These are phyloP conservation scores for Candida easanensis DNA, from an alignment of 805 yeast genomes.

Conservation along the genomic window DNA sequence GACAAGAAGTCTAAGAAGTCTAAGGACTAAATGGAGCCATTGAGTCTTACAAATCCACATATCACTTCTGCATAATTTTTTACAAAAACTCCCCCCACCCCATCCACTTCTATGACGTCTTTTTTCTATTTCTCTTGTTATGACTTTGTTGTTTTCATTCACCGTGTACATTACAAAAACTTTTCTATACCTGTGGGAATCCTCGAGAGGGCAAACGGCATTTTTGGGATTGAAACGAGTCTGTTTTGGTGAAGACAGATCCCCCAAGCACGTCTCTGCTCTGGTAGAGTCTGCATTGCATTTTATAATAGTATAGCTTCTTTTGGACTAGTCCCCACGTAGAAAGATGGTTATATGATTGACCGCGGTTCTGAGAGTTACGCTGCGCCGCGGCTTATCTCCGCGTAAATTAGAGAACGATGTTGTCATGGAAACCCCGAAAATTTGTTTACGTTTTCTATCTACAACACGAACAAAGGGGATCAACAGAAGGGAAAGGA, in stretches of 20 bases:
- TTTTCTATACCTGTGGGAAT: slow-evolving; percentile 1
- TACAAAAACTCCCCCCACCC: not conserved
- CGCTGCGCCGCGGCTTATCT: no score
- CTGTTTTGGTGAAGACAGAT: not conserved
- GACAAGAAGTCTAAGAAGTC: slow-evolving; percentile 28
- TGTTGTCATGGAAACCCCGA: slow-evolving; percentile 2
- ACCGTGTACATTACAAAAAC: not conserved
- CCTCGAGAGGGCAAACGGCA: not conserved
- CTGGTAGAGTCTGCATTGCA: slow-evolving; percentile 8
- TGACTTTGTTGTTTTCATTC: slow-evolving; percentile 2
- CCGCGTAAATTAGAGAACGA: no score
- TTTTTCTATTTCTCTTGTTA: not conserved
- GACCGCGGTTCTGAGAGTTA: no score
- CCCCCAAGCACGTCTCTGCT: not conserved
- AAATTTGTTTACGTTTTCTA: slow-evolving; percentile 3
- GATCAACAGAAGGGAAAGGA: not conserved
- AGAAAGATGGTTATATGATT: no score
- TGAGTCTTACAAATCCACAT: not conserved
- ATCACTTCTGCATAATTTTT: not conserved
- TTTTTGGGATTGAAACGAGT: not conserved
- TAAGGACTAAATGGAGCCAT: slow-evolving; percentile 20
- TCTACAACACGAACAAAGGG: not conserved
- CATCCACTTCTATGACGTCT: not conserved
- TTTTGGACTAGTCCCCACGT: not conserved
- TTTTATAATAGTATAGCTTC: slow-evolving; percentile 6